Evolutionary conservation across 2,329 filamentous ascomycete species (phyloP), one percentile per base, ranked within the genome.

Genomic region (Epichloe brachyelytri): DNA sequence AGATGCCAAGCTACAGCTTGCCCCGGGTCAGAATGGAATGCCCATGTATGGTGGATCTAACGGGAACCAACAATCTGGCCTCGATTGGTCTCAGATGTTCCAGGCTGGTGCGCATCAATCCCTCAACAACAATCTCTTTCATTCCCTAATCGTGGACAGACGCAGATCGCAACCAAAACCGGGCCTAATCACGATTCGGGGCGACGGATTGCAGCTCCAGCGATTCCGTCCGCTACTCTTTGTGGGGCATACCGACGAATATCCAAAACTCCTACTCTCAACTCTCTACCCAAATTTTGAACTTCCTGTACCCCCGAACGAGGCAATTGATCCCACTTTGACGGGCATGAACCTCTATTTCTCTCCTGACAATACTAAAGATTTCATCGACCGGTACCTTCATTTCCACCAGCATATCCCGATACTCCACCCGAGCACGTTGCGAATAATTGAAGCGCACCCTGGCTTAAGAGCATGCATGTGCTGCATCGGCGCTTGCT

Each of bases 41-140:
- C 76, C 76, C 55, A 80, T 81, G 72, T 80, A 80, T 66, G 74
- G 72, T 63, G 73, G 72, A 64, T 77, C 78, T 59, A 77, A 76
- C 69, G 70, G 75, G 68, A 76, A 76, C 67, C 79, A 82, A 69
- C 74, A 78, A 70, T 72, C 75, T 65, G 69, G 76, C 72, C 72
- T 85, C 72, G 84, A 88, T 71, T 88, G 85, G 85, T 78, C 83
- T 63, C 78, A 84, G 66, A 85, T 88, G 80, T 87, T 87, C 73
- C 83, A 83, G 72, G 69, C 82, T 72, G 82, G 81, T 77, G 75
- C 79, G 71, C 79, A 83, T 69, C 73, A 80, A 69, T 73, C 75
- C 68, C 77, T 78, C 73, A 78, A 74, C 70, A 72, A 72, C 74
- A 76, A 65, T 81, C 78, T 70, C 71, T 52, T 57, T 55, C 53